A percentile compares a stretch with the other conserved stretches of the same genome.
Evolutionary conservation across 2,329 filamentous ascomycete genomes (phyloP).

Genomic region (Dryadomyces quercus-mongolicae): DNA sequence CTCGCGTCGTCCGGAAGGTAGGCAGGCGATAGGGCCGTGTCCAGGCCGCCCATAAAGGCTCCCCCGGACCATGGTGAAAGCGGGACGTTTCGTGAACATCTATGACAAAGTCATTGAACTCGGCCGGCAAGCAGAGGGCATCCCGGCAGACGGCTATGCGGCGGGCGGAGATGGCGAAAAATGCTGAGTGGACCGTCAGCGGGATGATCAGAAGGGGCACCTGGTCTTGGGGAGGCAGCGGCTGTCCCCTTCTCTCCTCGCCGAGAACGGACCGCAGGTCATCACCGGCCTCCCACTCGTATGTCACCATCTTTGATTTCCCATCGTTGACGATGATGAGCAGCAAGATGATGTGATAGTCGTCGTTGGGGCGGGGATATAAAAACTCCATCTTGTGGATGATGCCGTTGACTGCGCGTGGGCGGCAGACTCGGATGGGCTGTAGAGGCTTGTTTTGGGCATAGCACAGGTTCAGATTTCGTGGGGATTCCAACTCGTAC

Average conservation of each 20-base stretch:
- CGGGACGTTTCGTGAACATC: constrained; percentile 26
- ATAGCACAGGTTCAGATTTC: constrained; percentile 38
- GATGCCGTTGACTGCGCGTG: constrained; percentile 49
- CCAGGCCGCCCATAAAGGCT: constrained; percentile 73
- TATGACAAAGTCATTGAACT: constrained; percentile 32
- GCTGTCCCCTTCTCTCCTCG: constrained; percentile 35
- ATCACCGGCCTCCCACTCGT: constrained; percentile 47
- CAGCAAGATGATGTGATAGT: constrained; percentile 64
- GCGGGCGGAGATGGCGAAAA: constrained; percentile 52
- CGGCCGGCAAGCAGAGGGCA: constrained; percentile 37
- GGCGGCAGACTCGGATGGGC: constrained; percentile 40
- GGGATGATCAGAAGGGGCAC: constrained; percentile 63
- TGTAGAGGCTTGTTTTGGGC: constrained; percentile 29
- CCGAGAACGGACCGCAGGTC: constrained; percentile 31
- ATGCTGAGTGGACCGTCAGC: constrained; percentile 56
- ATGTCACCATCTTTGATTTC: constrained; percentile 39
- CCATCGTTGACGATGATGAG: constrained; percentile 43
- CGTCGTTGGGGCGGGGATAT: constrained; percentile 53
- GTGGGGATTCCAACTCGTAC: constrained; percentile 52
- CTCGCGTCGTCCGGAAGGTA: constrained; percentile 49
- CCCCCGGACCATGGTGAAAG: constrained; percentile 32
- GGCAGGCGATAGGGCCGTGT: constrained; percentile 60
- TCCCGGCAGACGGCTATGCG: constrained; percentile 45
- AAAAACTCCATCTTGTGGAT: constrained; percentile 84
- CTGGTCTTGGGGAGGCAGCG: constrained; percentile 36